A percentile compares a stretch with the other conserved stretches of the same genome.
These are phyloP conservation scores for Mangifera indica DNA, from an alignment of 345 rosid genomes.

Conservation along the genomic window DNA sequence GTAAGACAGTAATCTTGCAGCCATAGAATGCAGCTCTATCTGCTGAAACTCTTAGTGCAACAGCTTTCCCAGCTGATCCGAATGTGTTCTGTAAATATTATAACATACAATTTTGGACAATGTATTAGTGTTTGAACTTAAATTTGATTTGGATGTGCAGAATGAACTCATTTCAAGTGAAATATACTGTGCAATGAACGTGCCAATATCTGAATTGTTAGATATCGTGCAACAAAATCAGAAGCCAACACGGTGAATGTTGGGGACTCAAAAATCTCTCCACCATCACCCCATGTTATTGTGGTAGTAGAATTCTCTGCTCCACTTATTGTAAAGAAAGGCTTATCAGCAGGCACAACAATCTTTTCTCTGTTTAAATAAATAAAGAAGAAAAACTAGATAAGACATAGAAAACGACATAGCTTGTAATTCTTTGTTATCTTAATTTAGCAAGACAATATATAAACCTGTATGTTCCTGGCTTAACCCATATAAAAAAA, in stretches of 20 bases:
- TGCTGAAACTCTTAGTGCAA: conserved; percentile 62
- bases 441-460: background rate
- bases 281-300: conserved; percentile 53
- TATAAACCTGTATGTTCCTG: conserved; percentile 64
- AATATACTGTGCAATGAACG: too few relatives aligned
- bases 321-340: conserved; percentile 74
- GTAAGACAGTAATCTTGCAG: conserved; percentile 54
- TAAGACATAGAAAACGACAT: background rate
- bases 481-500: conserved; percentile 57
- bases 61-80: conserved; percentile 52
- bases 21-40: conserved; percentile 63
- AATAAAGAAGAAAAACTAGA: background rate
- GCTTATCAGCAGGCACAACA: conserved; percentile 61
- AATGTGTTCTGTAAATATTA: conserved; percentile 44
- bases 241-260: conserved; percentile 57
- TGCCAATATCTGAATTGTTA: conserved; percentile 28
- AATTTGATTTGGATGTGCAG: conserved; percentile 17
- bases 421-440: background rate
- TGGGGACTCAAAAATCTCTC: conserved; percentile 48
- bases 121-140: background rate
- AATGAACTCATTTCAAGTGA: background rate
- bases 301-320: conserved; percentile 41
- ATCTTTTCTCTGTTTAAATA: conserved; percentile 47
- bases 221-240: conserved; percentile 57
- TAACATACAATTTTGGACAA: background rate